A percentile compares a stretch with the other conserved stretches of the same genome.
phyloP scores from a whole-genome alignment of 805 yeast genomes.

The Metschnikowia baotianmanensis region DNA sequence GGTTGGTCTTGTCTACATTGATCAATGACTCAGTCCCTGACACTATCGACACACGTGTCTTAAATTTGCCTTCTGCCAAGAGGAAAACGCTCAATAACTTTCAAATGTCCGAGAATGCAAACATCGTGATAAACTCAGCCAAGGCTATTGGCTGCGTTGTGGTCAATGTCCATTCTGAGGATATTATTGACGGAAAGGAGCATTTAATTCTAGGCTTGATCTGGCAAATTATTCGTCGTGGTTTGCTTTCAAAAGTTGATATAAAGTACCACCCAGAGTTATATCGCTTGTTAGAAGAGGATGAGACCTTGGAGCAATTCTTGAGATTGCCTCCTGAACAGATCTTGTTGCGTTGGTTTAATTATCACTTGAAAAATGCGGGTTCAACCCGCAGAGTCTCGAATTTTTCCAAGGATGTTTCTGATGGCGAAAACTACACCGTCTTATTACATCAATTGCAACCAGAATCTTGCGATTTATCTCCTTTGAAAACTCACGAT shows the following conservation, averaged over 20 bases:
- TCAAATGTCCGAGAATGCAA: slow-evolving; percentile 95
- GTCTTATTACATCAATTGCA: slow-evolving; percentile 83
- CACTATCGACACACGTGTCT: slow-evolving; percentile 96
- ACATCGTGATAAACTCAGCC: slow-evolving; percentile 96
- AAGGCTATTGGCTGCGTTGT: slow-evolving; percentile 99
- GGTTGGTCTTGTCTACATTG: slow-evolving; percentile 85
- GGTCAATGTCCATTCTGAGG: slow-evolving; percentile 95
- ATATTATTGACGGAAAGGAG: slow-evolving; percentile 90
- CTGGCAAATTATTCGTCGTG: slow-evolving; percentile 98
- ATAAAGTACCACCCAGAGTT: slow-evolving; percentile 95
- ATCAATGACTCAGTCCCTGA: slow-evolving; percentile 98
- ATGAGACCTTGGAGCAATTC: slow-evolving; percentile 95
- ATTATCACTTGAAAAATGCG: slow-evolving; percentile 92
- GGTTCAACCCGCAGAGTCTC: slow-evolving; percentile 81
- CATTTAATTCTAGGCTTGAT: slow-evolving; percentile 87
- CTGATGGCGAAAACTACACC: slow-evolving; percentile 95
- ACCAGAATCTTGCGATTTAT: slow-evolving; percentile 76
- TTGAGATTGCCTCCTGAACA: slow-evolving; percentile 97
- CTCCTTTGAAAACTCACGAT: slow-evolving; percentile 79
- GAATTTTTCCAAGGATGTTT: slow-evolving; percentile 83
- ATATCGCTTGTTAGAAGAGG: slow-evolving; percentile 90
- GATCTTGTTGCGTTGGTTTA: slow-evolving; percentile 95
- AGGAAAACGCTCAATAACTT: slow-evolving; percentile 85
- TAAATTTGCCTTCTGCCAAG: slow-evolving; percentile 74
- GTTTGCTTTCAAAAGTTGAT: slow-evolving; percentile 90